Evolutionary conservation across 169 alveolate genomes (phyloP), one percentile per base, ranked within the genome.

Genomic region (Hepatocystis sp.): DNA sequence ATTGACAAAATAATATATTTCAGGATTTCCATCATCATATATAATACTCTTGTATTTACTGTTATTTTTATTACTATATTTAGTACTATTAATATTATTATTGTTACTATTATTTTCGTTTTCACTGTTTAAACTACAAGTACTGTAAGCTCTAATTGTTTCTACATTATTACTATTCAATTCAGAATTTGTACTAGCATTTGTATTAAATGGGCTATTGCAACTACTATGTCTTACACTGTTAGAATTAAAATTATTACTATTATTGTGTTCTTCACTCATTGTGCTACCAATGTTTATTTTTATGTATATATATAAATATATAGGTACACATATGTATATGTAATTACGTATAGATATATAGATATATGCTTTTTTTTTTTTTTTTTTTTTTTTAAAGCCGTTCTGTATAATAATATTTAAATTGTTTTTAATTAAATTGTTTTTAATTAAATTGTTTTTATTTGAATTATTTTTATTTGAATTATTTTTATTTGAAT

Each of bases 1-100:
- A 84, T 91, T 91, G 11, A 63, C 65, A 71, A 91, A 91, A 52
- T 61, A 84, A 55, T 90, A 65, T 88, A 91, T 88, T 47, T 67
- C 63, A 23, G 71, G 85, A 19, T 51, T 61, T 1, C 91, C 95
- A 60, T 85, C 85, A 49, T 66, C 92, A 47, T 67, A 67, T 32
- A 8, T n/a, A 8, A 67, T 10, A 10, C 17, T 4, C 27, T 40
- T 40, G 21, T 53, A 4, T 17, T 52, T 34, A 4, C 11, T 27
- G 28, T 53, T 17, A 11, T 15, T 23, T 58, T 19, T 34, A 2
- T 36, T 15, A 58, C 34, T 32, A 10, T 34, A 27, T 32, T 19
- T 39, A 13, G n/a, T 34, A 17, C 28, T 2, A 30, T 13, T 32
- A 19, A 25, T 2, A 5, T 58, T n/a, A 7, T 13, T 30, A n/a